Percentiles rank a stretch among this genome's conserved stretches.
phyloP scores from a whole-genome alignment of 2,329 filamentous ascomycete species.

The Penicillium aurantiogriseum region DNA sequence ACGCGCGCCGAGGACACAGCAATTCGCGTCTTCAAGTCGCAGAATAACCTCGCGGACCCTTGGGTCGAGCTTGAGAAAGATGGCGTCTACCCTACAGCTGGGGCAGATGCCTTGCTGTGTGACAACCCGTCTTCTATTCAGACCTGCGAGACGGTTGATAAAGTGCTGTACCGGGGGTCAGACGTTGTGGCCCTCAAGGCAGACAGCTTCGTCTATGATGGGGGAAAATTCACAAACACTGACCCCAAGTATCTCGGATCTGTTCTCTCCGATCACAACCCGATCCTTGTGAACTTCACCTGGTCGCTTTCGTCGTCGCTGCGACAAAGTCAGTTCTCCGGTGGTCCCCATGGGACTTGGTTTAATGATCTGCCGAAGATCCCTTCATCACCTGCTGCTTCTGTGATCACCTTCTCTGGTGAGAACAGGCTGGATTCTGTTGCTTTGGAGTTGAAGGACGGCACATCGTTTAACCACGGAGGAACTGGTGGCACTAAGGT shows the following conservation, averaged over 20 bases:
- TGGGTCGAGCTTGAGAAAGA: slow-evolving; percentile 58
- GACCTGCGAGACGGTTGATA: slow-evolving; percentile 66
- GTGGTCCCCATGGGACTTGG: slow-evolving; percentile 42
- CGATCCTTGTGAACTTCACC: slow-evolving; percentile 42
- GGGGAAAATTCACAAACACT: slow-evolving; percentile 58
- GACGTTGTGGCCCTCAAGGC: slow-evolving; percentile 54
- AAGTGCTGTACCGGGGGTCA: slow-evolving; percentile 51
- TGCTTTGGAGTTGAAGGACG: slow-evolving; percentile 49
- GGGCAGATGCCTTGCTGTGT: slow-evolving; percentile 46
- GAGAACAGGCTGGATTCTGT: slow-evolving; percentile 53
- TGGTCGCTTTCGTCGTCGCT: slow-evolving; percentile 51
- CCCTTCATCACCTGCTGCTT: slow-evolving; percentile 32
- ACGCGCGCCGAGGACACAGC: slow-evolving; percentile 54
- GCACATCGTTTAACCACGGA: slow-evolving; percentile 53
- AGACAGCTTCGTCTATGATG: slow-evolving; percentile 49
- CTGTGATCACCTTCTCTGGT: slow-evolving; percentile 46
- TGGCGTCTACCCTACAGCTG: slow-evolving; percentile 49
- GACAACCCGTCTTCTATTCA: slow-evolving; percentile 56
- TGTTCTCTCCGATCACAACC: slow-evolving; percentile 64
- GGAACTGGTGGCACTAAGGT: slow-evolving; percentile 51
- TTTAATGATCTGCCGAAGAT: slow-evolving; percentile 55
- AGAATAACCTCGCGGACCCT: slow-evolving; percentile 56
- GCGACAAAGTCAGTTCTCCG: slow-evolving; percentile 38
- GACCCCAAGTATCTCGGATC: slow-evolving; percentile 40
- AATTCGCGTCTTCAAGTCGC: slow-evolving; percentile 50